Percentiles rank a stretch among this genome's conserved stretches.
Evolutionary conservation across 208 protist species (phyloP).

Genomic region (Leishmania braziliensis): DNA sequence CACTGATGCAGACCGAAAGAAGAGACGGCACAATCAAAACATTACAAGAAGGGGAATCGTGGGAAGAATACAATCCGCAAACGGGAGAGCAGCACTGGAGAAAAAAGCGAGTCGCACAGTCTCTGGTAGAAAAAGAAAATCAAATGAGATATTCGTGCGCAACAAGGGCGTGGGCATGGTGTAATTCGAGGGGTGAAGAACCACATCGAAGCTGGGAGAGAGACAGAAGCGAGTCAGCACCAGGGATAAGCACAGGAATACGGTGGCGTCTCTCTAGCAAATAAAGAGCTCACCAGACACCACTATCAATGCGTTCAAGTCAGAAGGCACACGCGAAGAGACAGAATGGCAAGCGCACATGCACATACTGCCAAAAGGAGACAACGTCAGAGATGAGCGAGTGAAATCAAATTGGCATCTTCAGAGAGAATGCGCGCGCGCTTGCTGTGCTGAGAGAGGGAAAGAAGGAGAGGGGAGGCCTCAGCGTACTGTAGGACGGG

Average conservation of each 20-base stretch:
- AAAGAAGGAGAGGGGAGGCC: not conserved
- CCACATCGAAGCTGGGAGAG: not conserved
- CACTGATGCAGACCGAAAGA: not conserved
- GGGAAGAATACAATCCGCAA: not conserved
- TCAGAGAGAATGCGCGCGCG: not conserved
- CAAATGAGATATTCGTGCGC: not conserved
- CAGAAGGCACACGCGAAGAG: not conserved
- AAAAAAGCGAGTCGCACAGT: not conserved
- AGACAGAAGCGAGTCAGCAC: not conserved
- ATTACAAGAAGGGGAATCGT: not conserved
- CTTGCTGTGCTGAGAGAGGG: not conserved
- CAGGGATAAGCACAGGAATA: not conserved
- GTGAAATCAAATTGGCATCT: not conserved
- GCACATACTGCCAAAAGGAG: not conserved
- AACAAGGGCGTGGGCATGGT: not conserved
- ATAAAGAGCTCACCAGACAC: not conserved
- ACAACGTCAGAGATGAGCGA: not conserved
- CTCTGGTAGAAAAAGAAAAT: not conserved
- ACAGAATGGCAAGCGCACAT: not conserved
- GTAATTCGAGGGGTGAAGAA: not conserved
- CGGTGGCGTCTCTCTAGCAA: not conserved
- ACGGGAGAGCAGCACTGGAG: not conserved
- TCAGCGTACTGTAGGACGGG: not conserved
- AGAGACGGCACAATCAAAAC: not conserved
- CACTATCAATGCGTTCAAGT: not conserved